Percentiles rank a stretch among this genome's conserved stretches.
These are phyloP conservation scores for Xerocomus amazonicus DNA, from an alignment of 1,284 basidiomycete genomes.

Conservation along the genomic window DNA sequence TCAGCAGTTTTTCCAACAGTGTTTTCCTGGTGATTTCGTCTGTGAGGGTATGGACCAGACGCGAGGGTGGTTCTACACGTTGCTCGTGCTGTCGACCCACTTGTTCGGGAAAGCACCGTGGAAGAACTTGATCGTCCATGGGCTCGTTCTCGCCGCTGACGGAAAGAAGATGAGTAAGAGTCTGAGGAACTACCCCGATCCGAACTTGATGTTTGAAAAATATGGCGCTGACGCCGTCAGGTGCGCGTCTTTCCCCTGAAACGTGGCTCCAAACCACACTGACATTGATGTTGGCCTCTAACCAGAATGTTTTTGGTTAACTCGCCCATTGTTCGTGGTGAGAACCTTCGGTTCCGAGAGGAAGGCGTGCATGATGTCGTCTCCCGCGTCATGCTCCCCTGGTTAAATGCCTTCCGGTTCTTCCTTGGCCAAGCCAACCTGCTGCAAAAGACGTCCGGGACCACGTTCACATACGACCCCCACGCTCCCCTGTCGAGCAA, in stretches of 20 bases:
- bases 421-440: slow-evolving; percentile 95
- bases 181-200: slow-evolving; percentile 98
- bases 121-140: slow-evolving; percentile 98
- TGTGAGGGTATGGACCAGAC: slow-evolving; percentile 97
- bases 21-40: slow-evolving; percentile 97
- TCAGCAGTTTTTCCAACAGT: slow-evolving; percentile 79
- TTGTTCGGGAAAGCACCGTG: slow-evolving; percentile 93
- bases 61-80: slow-evolving; percentile 98
- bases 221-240: slow-evolving; percentile 97
- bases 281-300: no score
- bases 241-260: slow-evolving; percentile 35
- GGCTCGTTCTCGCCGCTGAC: slow-evolving; percentile 93
- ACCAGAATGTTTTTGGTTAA: slow-evolving; percentile 95
- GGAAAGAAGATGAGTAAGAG: slow-evolving; percentile 99
- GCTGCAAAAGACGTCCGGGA: slow-evolving; percentile 78
- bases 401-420: slow-evolving; percentile 99
- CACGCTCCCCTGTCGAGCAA: slow-evolving; percentile 85
- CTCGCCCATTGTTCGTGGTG: slow-evolving; percentile 96
- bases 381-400: slow-evolving; percentile 93
- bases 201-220: slow-evolving; percentile 84
- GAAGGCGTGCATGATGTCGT: slow-evolving; percentile 97
- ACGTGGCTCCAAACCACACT: neutral
- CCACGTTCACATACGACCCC: slow-evolving; percentile 85
- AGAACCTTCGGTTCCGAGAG: slow-evolving; percentile 97
- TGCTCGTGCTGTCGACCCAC: slow-evolving; percentile 93